Percentiles rank a stretch among this genome's conserved stretches.
Evolutionary conservation across 2,329 filamentous ascomycete genomes (phyloP).

Genomic region (Ilyonectria sp.): DNA sequence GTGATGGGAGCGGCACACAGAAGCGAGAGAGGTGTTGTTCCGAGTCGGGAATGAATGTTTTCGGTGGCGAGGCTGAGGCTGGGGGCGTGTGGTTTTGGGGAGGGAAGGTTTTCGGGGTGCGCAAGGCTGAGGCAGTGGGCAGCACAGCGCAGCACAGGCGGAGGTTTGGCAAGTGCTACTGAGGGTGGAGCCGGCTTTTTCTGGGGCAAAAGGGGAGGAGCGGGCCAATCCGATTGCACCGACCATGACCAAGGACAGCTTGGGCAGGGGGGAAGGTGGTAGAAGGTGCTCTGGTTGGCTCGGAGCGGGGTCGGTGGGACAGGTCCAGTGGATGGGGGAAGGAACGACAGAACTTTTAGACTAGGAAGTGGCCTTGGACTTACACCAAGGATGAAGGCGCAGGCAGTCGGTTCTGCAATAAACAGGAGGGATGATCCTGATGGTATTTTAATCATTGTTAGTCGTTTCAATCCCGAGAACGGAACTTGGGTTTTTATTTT

Average conservation of each 20-base stretch:
- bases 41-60: neutral
- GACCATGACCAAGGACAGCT: neutral
- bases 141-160: neutral
- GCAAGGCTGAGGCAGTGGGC: conserved; percentile 42
- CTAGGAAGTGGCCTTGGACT: neutral
- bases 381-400: neutral
- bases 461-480: too few species aligned
- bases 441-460: too few species aligned
- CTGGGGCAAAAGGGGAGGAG: neutral
- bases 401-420: neutral
- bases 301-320: neutral
- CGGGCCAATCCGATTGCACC: conserved; percentile 6
- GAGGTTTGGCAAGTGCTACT: conserved; percentile 11
- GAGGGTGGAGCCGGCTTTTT: neutral
- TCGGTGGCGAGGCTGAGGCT: conserved; percentile 47
- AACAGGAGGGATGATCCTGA: too few species aligned
- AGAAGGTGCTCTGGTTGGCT: neutral
- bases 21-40: neutral
- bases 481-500: too few species aligned
- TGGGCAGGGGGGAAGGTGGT: neutral
- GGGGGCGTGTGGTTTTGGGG: conserved; percentile 14
- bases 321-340: neutral
- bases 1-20: conserved; percentile 6
- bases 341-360: too few species aligned
- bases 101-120: conserved; percentile 38